phyloP scores from a whole-genome alignment of 1,139 yeast species.

The Pichia sp. region DNA sequence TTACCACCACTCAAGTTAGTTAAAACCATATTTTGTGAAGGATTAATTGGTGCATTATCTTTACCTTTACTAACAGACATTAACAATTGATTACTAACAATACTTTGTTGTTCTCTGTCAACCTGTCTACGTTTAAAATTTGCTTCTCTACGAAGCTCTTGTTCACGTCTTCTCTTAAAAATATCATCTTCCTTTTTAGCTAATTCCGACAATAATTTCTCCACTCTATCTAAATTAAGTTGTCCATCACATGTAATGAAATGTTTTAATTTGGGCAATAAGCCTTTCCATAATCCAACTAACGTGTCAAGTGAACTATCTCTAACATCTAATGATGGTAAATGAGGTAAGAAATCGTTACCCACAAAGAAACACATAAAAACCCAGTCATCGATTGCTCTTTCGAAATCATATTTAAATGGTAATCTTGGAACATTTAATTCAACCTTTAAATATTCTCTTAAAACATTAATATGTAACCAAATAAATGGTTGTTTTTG shows the following conservation, averaged over 20 bases:
- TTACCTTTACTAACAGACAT: conserved; percentile 48
- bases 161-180: conserved; percentile 60
- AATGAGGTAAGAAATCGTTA: conserved; percentile 94
- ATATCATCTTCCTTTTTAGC: conserved; percentile 77
- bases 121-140: conserved; percentile 53
- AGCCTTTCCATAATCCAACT: conserved; percentile 75
- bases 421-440: conserved; percentile 62
- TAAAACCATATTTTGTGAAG: conserved; percentile 70
- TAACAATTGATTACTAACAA: conserved; percentile 22
- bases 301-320: conserved; percentile 87
- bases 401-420: conserved; percentile 77
- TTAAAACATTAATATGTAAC: conserved; percentile 80
- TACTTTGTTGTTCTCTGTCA: conserved; percentile 37
- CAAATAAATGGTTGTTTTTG: conserved; percentile 84
- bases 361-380: conserved; percentile 99
- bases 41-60: conserved; percentile 69
- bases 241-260: conserved; percentile 88
- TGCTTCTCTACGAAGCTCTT: conserved; percentile 60
- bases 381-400: conserved; percentile 98
- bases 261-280: conserved; percentile 59
- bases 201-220: conserved; percentile 56
- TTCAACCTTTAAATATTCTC: conserved; percentile 87
- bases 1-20: conserved; percentile 62
- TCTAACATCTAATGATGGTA: conserved; percentile 90
- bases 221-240: conserved; percentile 70